Conservation (phyloP, 495 filamentous ascomycete genomes). For the Diplogelasinospora grovesii region DNA sequence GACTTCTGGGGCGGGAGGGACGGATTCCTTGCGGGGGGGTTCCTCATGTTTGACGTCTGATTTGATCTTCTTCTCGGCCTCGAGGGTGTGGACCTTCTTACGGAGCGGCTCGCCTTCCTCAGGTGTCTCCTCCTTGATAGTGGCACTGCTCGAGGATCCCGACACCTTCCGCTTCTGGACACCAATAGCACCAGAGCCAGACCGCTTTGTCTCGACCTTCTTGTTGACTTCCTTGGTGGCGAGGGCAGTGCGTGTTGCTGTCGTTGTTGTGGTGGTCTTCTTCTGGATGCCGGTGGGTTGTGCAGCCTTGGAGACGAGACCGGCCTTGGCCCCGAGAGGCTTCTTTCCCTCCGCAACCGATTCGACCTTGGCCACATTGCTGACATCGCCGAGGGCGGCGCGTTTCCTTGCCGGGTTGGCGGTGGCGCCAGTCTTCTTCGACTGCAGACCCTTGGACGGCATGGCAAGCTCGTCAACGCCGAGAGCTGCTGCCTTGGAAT, state of each 20-base stretch:
- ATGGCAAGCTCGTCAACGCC: conserved; percentile 47
- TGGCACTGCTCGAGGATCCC: conserved; percentile 40
- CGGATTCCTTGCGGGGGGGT: conserved; percentile 20
- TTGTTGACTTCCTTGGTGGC: conserved; percentile 63
- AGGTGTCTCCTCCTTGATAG: conserved; percentile 52
- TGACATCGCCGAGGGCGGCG: conserved; percentile 83
- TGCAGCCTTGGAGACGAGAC: conserved; percentile 70
- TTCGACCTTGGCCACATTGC: conserved; percentile 83
- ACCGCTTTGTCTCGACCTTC: conserved; percentile 63
- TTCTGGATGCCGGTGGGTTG: conserved; percentile 75
- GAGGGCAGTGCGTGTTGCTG: conserved; percentile 49
- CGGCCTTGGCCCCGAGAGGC: conserved; percentile 49
- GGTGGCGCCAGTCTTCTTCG: conserved; percentile 60
- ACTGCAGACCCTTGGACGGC: conserved; percentile 61
- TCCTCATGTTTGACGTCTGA: conserved; percentile 41
- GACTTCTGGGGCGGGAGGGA: conserved; percentile 19
- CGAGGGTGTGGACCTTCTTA: conserved; percentile 40
- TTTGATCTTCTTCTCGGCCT: conserved; percentile 26
- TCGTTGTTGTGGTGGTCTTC: conserved; percentile 55
- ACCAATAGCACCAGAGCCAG: conserved; percentile 61
- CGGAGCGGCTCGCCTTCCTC: conserved; percentile 50
- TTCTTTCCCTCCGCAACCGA: conserved; percentile 69
- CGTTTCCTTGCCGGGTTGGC: conserved; percentile 54
- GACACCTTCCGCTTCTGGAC: conserved; percentile 56
- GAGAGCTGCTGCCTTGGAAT: conserved; percentile 80